Evolutionary conservation across 176 grass and related monocot species (phyloP).

Genomic region (Luzula sylvatica): DNA sequence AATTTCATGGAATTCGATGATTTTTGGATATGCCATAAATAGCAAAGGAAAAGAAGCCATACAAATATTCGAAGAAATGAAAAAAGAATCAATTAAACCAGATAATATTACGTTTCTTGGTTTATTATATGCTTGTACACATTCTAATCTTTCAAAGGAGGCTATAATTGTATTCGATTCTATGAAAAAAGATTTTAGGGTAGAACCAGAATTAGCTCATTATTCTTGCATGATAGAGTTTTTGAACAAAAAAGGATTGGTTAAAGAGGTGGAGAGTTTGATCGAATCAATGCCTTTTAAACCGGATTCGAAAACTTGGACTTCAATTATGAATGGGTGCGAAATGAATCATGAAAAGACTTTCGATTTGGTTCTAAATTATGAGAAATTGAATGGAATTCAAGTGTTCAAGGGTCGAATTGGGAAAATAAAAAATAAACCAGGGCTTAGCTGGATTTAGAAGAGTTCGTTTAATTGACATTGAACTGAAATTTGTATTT

Average conservation of each 20-base stretch:
- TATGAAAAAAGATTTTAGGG: constrained; percentile 36
- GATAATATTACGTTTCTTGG: constrained; percentile 54
- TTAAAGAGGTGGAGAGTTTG: constrained; percentile 38
- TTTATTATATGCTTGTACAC: constrained; percentile 47
- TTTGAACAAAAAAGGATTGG: constrained; percentile 35
- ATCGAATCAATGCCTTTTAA: constrained; percentile 47
- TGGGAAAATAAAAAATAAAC: background rate
- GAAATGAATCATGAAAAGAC: constrained; percentile 12
- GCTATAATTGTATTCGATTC: constrained; percentile 34
- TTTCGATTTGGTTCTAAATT: background rate
- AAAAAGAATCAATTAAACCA: constrained; percentile 27
- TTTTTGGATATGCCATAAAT: constrained; percentile 61
- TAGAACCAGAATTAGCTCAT: constrained; percentile 41
- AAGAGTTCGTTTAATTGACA: background rate
- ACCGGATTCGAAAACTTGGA: constrained; percentile 57
- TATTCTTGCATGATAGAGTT: constrained; percentile 63
- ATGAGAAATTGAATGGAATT: background rate
- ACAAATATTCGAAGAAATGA: constrained; percentile 41
- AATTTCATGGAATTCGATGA: constrained; percentile 64
- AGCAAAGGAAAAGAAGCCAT: constrained; percentile 36
- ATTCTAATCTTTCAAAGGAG: constrained; percentile 54
- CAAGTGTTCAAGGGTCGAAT: background rate
- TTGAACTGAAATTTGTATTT: background rate
- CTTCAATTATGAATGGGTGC: constrained; percentile 51
- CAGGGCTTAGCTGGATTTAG: background rate